Percentiles rank a stretch among this genome's conserved stretches.
These are phyloP conservation scores for Hymenoscyphus linearis DNA, from an alignment of 2,329 filamentous ascomycete species.

Conservation along the genomic window DNA sequence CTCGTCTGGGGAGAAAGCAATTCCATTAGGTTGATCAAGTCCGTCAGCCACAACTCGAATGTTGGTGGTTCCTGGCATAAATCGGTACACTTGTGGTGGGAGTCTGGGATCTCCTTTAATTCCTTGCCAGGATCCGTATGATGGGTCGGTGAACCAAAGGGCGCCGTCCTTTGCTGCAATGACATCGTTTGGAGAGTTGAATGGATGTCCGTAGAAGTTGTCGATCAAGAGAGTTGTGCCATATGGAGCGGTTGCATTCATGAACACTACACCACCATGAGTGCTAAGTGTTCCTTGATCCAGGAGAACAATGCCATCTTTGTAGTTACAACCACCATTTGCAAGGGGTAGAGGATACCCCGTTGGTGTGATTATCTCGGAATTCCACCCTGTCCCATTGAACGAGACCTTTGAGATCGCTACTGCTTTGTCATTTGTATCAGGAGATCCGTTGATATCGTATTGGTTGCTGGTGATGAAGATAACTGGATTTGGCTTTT, in stretches of 20 bases:
- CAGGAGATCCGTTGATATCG: not conserved
- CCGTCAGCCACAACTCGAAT: constrained; percentile 52
- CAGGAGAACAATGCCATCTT: constrained; percentile 16
- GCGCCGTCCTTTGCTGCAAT: constrained; percentile 47
- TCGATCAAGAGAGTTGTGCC: constrained; percentile 43
- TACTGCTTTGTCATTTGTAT: not conserved
- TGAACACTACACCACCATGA: constrained; percentile 13
- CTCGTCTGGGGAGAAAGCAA: constrained; percentile 52
- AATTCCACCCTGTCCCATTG: not conserved
- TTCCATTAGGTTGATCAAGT: constrained; percentile 50
- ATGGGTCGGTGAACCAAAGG: constrained; percentile 58
- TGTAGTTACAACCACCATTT: constrained; percentile 17
- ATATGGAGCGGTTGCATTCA: constrained; percentile 16
- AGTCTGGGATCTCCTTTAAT: constrained; percentile 50
- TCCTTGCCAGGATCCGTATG: constrained; percentile 53
- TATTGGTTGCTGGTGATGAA: not conserved
- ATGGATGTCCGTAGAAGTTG: constrained; percentile 52
- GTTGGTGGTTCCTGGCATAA: constrained; percentile 44
- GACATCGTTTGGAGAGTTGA: constrained; percentile 56
- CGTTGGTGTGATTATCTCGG: not conserved
- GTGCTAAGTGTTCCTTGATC: constrained; percentile 17
- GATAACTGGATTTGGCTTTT: not conserved
- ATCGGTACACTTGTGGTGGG: constrained; percentile 53
- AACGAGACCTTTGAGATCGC: not conserved
- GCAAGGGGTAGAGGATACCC: constrained; percentile 9